Base-by-base conservation (phyloP, 2,329 filamentous ascomycete species). In the Xylaria sp. region DNA sequence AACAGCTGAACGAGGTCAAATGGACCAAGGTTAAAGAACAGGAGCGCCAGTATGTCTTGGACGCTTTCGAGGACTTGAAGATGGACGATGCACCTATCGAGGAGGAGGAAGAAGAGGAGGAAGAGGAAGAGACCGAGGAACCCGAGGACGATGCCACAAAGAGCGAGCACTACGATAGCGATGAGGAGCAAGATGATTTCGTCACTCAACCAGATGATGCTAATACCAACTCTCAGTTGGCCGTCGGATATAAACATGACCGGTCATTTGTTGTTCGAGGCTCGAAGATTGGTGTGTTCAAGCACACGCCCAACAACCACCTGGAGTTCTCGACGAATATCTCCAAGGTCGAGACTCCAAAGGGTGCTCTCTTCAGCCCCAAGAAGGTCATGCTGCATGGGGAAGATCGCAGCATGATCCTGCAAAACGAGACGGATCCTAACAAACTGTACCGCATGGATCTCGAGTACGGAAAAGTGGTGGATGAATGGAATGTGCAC, bases 281-380 rank as follows among this genome's bases (percentile, higher is more conserved):
- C 26, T 94, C 92, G 65, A 97, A 97, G 81, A 99, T 99, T 71
- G 94, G 94, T 50, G 94, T 99, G 39, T 99, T 99, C 83, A 97
- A 95, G 73, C 94, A 99, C 69, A 96, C 92, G 0, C 80, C 87
- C 0, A 90, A 96, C 75, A 95, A 97, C 71, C 88, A 93, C 62
- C 82, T 99, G 16, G 90, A 97, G 70, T 99, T 97, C 72, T 91
- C 91, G 11, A 99, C 94, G 56, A 97, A 92, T 61, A 99, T 99
- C 66, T 96, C 91, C 57, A 96, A 95, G 74, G 91, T 99, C 46
- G 87, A 92, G 71, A 96, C 93, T 0, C 91, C 92, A 1, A 84
- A 85, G 41, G 94, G 94, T 65, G 89, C 88, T 69, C 79, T 92
- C 0, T 97, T 99, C 77, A 92, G 88, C 57, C 94, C 94, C 6